Base-by-base conservation (phyloP, 169 alveolate genomes). In the Prorocentrum cordatum region DNA sequence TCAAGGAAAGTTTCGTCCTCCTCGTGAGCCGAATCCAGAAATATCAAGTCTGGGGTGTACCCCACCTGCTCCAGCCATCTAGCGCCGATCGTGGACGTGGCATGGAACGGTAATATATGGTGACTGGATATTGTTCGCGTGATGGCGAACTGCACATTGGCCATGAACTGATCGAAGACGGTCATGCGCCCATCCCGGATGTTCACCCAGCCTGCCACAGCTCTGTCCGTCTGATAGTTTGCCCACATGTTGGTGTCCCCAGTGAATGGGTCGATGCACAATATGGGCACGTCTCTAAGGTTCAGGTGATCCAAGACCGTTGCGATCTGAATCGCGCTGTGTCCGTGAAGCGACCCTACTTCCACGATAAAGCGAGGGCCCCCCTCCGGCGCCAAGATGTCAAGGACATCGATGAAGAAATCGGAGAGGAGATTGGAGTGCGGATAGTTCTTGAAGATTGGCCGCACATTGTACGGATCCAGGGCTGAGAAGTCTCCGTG, bases 211-310 rank as follows among this genome's bases (percentile, higher is more conserved):
- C 68, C 68, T 24, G 35, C 68, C 2, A 67, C 90, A 20, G 59
- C 2, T 22, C 22, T 20, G 10, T 61, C 90, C 47, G 22, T 47
- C 68, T 80, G 90, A 36, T 80, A 64, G 68, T 70, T 80, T 36
- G 90, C 90, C 90, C 90, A 80, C 90, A 80, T 80, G 39, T 80
- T 80, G 66, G 79, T 64, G 31, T 80, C 90, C 1, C 90, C 90
- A 29, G 90, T 80, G 29, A 80, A 80, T 16, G 90, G 90, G 42
- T 80, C 90, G 33, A 80, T 80, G 90, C 90, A 80, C 9, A 80
- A 58, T 54, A 80, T 62, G 3, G 90, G 90, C 24, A 80, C 80
- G 47, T 73, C 67, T 59, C 54, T 38, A 18, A 82, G 61, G 29
- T 33, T 42, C 16, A 82, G 36, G 38, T 82, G 27, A 39, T 82